Evolutionary conservation across 1,139 yeast species (phyloP), one percentile per base, ranked within the genome.

Genomic region (Geotrichum siamense): DNA sequence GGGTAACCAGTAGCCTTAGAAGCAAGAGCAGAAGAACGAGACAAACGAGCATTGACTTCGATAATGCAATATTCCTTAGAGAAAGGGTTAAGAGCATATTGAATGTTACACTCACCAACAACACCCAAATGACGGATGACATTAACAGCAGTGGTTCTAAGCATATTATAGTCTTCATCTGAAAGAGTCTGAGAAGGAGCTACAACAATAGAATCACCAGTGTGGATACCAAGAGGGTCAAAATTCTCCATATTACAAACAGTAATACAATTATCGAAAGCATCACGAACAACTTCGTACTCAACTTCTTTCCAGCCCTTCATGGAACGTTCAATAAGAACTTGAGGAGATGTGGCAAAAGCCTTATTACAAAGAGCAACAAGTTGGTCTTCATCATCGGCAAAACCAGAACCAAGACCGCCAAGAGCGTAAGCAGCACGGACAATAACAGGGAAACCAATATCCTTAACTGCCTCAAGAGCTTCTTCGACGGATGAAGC

Each of bases 301-400:
- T 91, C 98, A 48, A 91, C 93, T 70, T 91, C 98, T 66, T 91
- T 91, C 98, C 98, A 91, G 53, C 98, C 98, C 72, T 89, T 91
- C 68, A 91, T 72, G 3, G 97, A 89, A 70, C 85, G 89, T 69
- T 91, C 98, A 52, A 91, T 97, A 58, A 91, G 75, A 48, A 91
- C 93, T 70, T 91, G 98, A 22, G 98, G 97, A 44, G 96, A 82
- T 19, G 94, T 78, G 46, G 97, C 95, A 65, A 91, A 87, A 0
- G 98, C 96, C 64, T 83, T 81, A 63, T 79, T 77, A 72, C 96
- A 86, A 55, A 91, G 73, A 38, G 78, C 91, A 49, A 82, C 72
- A 61, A 91, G 77, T 69, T 91, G 93, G 56, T 75, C 67, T 60
- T 84, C 87, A 62, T 86, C 85, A 55, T 87, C 89, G 47, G 98